Evolutionary conservation across 1,139 yeast genomes (phyloP), one percentile per base, ranked within the genome.

Genomic region (Magnusiomyces fungicola): DNA sequence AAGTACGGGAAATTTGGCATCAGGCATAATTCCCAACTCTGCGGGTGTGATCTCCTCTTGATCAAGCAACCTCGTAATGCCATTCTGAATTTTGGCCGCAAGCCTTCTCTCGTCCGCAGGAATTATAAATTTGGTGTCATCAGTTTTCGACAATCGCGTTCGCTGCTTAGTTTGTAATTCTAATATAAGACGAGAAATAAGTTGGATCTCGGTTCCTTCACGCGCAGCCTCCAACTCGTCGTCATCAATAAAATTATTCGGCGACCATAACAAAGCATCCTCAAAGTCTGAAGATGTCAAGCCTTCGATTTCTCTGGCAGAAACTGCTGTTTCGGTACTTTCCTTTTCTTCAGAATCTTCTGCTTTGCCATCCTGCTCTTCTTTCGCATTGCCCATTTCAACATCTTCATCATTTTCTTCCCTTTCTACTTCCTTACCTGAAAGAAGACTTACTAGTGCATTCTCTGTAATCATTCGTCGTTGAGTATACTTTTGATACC

Each of bases 401-500:
- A 47, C 53, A 1, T 49, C 56, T 12, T 50, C 52, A 24, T 50
- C 43, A 16, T 46, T 48, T 44, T 38, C 42, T 21, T 45, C 34
- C 42, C 48, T 48, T 5, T 53, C 56, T 29, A 47, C 55, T 47
- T 48, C 50, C 24, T 41, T 39, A 45, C 39, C 45, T 43, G 19
- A 50, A 46, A 42, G 45, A 33, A 37, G 50, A 49, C 27, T 50
- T 43, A 37, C 36, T 50, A 30, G 48, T 48, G n/a, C 51, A 48
- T 55, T 58, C 18, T 56, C 56, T 3, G 58, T 62, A n/a, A 51
- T 50, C 55, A 52, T 38, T 24, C 39, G 49, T 55, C 66, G 50
- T 78, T 73, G 45, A 71, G 70, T 48, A 73, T 73, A 0, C 62
- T 80, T 88, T 57, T 83, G 87, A 52, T 81, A 74, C 96, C 97